phyloP scores from a whole-genome alignment of 768 basidiomycete species.

The Boletus pseudopeckii region DNA sequence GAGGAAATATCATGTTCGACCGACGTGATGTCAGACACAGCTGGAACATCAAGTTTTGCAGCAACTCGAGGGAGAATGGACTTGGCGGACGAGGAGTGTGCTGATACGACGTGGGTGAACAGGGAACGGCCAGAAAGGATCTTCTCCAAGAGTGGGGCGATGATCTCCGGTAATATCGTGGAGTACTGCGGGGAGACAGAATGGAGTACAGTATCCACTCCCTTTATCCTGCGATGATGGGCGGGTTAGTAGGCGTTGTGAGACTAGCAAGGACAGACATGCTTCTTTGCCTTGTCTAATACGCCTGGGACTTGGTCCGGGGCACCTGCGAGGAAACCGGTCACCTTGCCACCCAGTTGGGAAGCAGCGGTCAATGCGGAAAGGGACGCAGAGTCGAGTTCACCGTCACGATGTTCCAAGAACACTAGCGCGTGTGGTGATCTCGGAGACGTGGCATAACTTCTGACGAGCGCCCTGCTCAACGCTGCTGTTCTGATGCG shows the following conservation, averaged over 20 bases:
- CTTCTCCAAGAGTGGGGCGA: slow-evolving; percentile 80
- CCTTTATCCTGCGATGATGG: slow-evolving; percentile 51
- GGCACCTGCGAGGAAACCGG: slow-evolving; percentile 70
- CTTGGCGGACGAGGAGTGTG: slow-evolving; percentile 90
- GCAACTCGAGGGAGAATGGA: slow-evolving; percentile 91
- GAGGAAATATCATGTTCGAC: slow-evolving; percentile 68
- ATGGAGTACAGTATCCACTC: slow-evolving; percentile 64
- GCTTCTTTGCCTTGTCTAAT: slow-evolving; percentile 81
- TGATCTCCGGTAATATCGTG: slow-evolving; percentile 66
- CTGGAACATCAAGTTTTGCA: slow-evolving; percentile 83
- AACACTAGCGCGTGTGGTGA: slow-evolving; percentile 81
- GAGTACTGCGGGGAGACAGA: slow-evolving; percentile 68
- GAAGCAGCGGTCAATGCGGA: slow-evolving; percentile 91
- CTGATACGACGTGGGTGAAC: slow-evolving; percentile 89
- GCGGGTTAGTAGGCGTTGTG: slow-evolving; percentile 3
- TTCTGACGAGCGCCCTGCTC: slow-evolving; percentile 32
- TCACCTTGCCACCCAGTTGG: slow-evolving; percentile 81
- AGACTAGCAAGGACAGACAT: slow-evolving; percentile 21
- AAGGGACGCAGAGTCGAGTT: slow-evolving; percentile 79
- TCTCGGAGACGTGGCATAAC: slow-evolving; percentile 52
- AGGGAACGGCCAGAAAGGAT: slow-evolving; percentile 57
- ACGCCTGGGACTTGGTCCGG: slow-evolving; percentile 62
- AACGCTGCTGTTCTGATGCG: slow-evolving; percentile 17
- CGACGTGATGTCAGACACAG: slow-evolving; percentile 87
- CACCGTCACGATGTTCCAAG: slow-evolving; percentile 80